Base-by-base conservation (phyloP, 1,139 yeast genomes). In the Suhomyces bolitotheri region DNA sequence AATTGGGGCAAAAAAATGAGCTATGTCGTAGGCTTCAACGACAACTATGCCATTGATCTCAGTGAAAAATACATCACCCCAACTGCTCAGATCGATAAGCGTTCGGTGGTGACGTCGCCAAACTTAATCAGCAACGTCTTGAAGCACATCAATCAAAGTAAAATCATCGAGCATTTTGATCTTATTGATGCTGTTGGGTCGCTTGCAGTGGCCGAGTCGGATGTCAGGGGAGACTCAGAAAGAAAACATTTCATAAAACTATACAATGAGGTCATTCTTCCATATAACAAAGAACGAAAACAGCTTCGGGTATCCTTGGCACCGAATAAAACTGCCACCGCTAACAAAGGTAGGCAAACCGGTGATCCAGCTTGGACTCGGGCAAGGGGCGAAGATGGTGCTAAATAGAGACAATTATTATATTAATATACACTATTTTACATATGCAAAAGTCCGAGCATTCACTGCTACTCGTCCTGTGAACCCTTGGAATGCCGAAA, bases 1-100 rank as follows among this genome's bases (percentile, higher is more conserved):
- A 95, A 95, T 29, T 90, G 97, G 97, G 95, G 94, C 25, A 90
- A 90, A 62, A 76, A 76, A 43, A 90, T 90, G 97, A 83, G 95
- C 35, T 87, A 85, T 61, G 85, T 81, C 3, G 62, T 90, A 39
- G 97, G 86, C 0, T 71, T 84, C 39, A 74, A 80, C 27, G 68
- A 66, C 22, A 68, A 68, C 26, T 88, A 87, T 24, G 69, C 81
- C 4, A 55, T 66, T 5, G 97, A 90, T 56, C 80, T 90, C 29
- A 77, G 90, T 22, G 57, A 61, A 7, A 76, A 88, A 43, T 90
- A 90, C 47, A 76, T 88, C 27, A 66, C 80, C 4, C 64, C 71
- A 7, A 71, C 67, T 9, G 72, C 73, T 43, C 69, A 64, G 22
- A 62, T 88, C 5, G 77, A 34, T 21, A 17, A 20, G 7, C 25